Conservation (phyloP, 2,329 filamentous ascomycete species). For the Colletotrichum lini region DNA sequence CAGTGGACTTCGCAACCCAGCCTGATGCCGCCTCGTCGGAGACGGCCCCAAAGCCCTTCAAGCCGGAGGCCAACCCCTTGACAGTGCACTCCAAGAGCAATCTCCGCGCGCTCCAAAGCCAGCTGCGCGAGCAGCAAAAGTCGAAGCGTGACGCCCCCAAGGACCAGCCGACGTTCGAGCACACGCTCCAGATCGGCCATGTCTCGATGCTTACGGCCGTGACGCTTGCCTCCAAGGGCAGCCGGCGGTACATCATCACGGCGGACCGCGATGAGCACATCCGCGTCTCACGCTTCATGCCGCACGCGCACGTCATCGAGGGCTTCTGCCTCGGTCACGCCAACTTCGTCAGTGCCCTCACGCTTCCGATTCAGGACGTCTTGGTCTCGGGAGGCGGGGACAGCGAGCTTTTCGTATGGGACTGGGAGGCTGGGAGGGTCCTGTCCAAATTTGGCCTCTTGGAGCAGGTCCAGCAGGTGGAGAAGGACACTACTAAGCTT, state of each 20-base stretch:
- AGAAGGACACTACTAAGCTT: slow-evolving; percentile 55
- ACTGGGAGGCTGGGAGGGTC: slow-evolving; percentile 76
- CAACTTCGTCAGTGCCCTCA: slow-evolving; percentile 85
- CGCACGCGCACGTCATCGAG: slow-evolving; percentile 91
- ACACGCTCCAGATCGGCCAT: slow-evolving; percentile 87
- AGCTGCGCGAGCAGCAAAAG: slow-evolving; percentile 54
- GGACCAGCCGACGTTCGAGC: slow-evolving; percentile 73
- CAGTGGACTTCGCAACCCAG: slow-evolving; percentile 44
- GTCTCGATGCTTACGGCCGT: slow-evolving; percentile 94
- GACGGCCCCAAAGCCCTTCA: slow-evolving; percentile 52
- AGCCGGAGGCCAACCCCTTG: slow-evolving; percentile 68
- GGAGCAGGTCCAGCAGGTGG: slow-evolving; percentile 50
- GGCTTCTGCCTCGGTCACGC: slow-evolving; percentile 90
- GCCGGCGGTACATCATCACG: slow-evolving; percentile 67
- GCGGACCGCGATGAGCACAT: slow-evolving; percentile 80
- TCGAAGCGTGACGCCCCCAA: slow-evolving; percentile 49
- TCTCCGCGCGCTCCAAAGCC: slow-evolving; percentile 71
- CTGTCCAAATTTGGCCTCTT: slow-evolving; percentile 69
- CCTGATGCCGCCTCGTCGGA: slow-evolving; percentile 16
- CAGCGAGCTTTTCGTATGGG: slow-evolving; percentile 82
- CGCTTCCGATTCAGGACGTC: slow-evolving; percentile 73
- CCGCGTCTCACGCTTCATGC: slow-evolving; percentile 83
- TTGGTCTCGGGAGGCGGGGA: slow-evolving; percentile 93
- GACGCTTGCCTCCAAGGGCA: slow-evolving; percentile 62
- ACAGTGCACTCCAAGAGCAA: slow-evolving; percentile 78